Percentiles rank a stretch among this genome's conserved stretches.
Conservation (phyloP, 768 basidiomycete species). For the Mycena olivaceomarginata region DNA sequence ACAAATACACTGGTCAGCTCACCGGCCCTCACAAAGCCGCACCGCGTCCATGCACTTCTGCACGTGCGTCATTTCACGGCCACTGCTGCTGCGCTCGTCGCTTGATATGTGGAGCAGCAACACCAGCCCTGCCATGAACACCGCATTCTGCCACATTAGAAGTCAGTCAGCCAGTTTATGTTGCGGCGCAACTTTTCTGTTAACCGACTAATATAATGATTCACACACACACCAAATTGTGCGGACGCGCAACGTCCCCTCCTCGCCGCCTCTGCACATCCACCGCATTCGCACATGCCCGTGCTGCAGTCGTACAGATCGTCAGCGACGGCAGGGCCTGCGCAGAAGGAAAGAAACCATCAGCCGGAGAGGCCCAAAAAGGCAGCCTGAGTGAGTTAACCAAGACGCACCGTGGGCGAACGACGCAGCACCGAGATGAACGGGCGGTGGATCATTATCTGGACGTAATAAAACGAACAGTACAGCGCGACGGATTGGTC, state of each 20-base stretch:
- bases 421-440: not conserved
- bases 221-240: not conserved
- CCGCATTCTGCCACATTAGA: not conserved
- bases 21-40: not conserved
- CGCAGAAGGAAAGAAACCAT: not conserved
- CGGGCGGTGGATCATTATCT: not conserved
- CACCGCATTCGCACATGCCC: not conserved
- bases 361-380: not conserved
- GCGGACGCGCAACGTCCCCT: not conserved
- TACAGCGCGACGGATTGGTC: conserved; percentile 1
- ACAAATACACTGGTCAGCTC: not conserved
- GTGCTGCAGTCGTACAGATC: conserved; percentile 1
- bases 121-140: not conserved
- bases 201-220: no score
- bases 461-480: not conserved
- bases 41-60: not conserved
- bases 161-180: not conserved
- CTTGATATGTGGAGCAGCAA: not conserved
- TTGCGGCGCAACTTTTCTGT: no score
- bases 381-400: not conserved
- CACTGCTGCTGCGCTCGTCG: not conserved
- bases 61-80: not conserved
- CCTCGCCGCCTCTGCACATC: conserved; percentile 1
- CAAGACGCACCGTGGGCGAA: not conserved
- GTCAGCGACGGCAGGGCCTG: not conserved